phyloP scores from a whole-genome alignment of 2,329 filamentous ascomycete species.

The Cercospora canescens region DNA sequence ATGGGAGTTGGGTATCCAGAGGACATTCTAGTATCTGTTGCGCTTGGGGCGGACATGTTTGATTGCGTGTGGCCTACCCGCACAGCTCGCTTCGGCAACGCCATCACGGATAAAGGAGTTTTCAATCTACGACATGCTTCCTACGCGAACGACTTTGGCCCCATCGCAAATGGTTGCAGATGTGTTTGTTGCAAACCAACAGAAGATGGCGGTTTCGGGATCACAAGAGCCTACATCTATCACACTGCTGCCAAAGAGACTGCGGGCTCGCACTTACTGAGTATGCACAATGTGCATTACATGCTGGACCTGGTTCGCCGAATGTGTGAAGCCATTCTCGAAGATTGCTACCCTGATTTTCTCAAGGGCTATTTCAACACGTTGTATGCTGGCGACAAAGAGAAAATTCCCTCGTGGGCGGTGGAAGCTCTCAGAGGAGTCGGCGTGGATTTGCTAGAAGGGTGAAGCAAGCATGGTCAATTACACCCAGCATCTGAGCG shows the following conservation, averaged over 20 bases:
- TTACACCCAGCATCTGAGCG: background rate
- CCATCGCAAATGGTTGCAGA: constrained; percentile 78
- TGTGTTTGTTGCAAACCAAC: constrained; percentile 74
- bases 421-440: constrained; percentile 75
- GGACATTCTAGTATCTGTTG: constrained; percentile 89
- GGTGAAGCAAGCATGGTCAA: constrained; percentile 1
- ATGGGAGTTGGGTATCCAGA: constrained; percentile 99
- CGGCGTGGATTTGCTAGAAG: constrained; percentile 69
- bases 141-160: constrained; percentile 77
- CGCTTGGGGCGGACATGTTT: constrained; percentile 97
- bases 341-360: constrained; percentile 69
- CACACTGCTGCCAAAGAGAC: constrained; percentile 95
- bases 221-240: constrained; percentile 87
- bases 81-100: constrained; percentile 94
- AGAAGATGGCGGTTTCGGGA: constrained; percentile 68
- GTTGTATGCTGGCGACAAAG: constrained; percentile 64
- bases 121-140: constrained; percentile 77
- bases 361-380: constrained; percentile 74
- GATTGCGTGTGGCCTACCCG: constrained; percentile 98
- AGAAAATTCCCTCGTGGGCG: constrained; percentile 78
- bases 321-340: constrained; percentile 61
- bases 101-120: constrained; percentile 77
- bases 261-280: constrained; percentile 79
- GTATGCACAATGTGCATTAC: constrained; percentile 95
- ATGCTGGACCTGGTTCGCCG: constrained; percentile 80